These are phyloP conservation scores for Ophiobolus disseminans DNA, from an alignment of 2,329 filamentous ascomycete species.

Conservation along the genomic window DNA sequence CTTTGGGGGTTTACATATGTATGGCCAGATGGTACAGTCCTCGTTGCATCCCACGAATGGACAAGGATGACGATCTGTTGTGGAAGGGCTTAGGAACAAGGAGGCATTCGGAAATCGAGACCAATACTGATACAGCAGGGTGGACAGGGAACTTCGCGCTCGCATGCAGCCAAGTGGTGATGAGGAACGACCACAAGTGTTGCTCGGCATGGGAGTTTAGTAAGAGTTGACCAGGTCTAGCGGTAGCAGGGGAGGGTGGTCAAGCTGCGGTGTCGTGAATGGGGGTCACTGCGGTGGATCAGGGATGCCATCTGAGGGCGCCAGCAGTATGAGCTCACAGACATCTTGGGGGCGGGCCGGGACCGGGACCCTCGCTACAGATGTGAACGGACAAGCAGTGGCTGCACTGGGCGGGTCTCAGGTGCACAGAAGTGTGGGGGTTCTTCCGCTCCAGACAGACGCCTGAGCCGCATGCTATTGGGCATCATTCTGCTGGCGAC, in stretches of 20 bases:
- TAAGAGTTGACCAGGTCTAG: slow-evolving; percentile 33
- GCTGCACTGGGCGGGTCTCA: slow-evolving; percentile 40
- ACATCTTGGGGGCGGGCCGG: slow-evolving; percentile 31
- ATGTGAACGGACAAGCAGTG: slow-evolving; percentile 38
- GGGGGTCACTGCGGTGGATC: slow-evolving; percentile 34
- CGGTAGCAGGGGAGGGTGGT: slow-evolving; percentile 26
- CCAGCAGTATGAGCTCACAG: slow-evolving; percentile 22
- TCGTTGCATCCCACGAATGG: slow-evolving; percentile 37
- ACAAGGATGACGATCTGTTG: slow-evolving; percentile 45
- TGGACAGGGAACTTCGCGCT: slow-evolving; percentile 39
- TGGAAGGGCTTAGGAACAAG: slow-evolving; percentile 40
- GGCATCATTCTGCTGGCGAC: slow-evolving; percentile 15
- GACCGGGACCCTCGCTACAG: slow-evolving; percentile 30
- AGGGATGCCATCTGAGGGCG: slow-evolving; percentile 36
- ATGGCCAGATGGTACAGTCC: slow-evolving; percentile 32
- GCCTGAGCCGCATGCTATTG: slow-evolving; percentile 37
- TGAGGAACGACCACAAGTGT: slow-evolving; percentile 30
- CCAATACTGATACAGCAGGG: slow-evolving; percentile 41
- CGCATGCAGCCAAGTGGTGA: slow-evolving; percentile 45
- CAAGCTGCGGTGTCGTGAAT: slow-evolving; percentile 25
- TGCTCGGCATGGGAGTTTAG: slow-evolving; percentile 42
- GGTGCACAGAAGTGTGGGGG: slow-evolving; percentile 43
- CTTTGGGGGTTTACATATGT: slow-evolving; percentile 47
- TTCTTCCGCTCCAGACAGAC: slow-evolving; percentile 28
- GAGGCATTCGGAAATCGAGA: slow-evolving; percentile 38